phyloP scores from a whole-genome alignment of 2,329 filamentous ascomycete species.

The Leptosphaerulina australis region DNA sequence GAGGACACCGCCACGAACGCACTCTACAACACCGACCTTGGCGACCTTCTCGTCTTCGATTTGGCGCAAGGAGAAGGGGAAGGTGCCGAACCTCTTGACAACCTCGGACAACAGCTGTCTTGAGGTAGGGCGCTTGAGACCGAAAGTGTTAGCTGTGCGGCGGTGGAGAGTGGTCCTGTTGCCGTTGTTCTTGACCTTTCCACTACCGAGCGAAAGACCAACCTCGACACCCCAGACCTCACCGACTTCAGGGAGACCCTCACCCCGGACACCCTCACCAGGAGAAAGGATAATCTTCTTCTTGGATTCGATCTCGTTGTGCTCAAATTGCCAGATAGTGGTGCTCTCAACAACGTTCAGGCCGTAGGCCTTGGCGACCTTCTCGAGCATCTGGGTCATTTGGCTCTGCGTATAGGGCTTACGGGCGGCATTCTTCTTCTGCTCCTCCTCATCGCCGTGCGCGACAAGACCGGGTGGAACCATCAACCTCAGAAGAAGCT shows the following conservation, averaged over 20 bases:
- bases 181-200: conserved; percentile 92
- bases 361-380: conserved; percentile 87
- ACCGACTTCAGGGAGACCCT: conserved; percentile 83
- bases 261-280: conserved; percentile 85
- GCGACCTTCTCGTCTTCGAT: conserved; percentile 95
- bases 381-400: conserved; percentile 88
- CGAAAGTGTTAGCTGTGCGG: conserved; percentile 88
- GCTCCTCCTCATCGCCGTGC: conserved; percentile 87
- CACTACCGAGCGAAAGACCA: conserved; percentile 85
- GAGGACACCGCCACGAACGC: conserved; percentile 89
- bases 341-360: conserved; percentile 97
- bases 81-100: conserved; percentile 95
- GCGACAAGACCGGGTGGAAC: conserved; percentile 86
- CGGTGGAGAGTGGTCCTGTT: conserved; percentile 89
- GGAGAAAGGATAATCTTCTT: conserved; percentile 97
- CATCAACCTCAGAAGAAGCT: conserved; percentile 89
- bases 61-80: conserved; percentile 97
- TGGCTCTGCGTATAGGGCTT: conserved; percentile 85
- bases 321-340: conserved; percentile 94
- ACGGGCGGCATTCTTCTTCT: conserved; percentile 80
- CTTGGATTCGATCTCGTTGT: conserved; percentile 95
- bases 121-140: conserved; percentile 91
- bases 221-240: conserved; percentile 99
- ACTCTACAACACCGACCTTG: conserved; percentile 95
- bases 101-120: conserved; percentile 92